Percentiles rank a stretch among this genome's conserved stretches.
phyloP scores from a whole-genome alignment of 495 filamentous ascomycete genomes.

The Annulohypoxylon bovei region DNA sequence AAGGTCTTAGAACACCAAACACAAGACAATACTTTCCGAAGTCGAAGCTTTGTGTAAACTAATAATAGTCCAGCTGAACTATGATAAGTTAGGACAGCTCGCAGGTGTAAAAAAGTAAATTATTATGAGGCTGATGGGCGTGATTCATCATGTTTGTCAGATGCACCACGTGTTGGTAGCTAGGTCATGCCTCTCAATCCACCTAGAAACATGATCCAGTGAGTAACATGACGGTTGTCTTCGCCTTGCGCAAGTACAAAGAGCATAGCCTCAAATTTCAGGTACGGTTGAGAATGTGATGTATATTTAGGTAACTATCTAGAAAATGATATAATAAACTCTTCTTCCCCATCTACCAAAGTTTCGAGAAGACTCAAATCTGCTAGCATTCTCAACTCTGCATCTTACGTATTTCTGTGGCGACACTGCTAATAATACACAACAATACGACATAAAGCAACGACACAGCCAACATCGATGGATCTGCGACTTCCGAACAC shows the following conservation, averaged over 20 bases:
- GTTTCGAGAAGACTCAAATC: background rate
- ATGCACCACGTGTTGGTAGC: slow-evolving; percentile 25
- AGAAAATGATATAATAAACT: slow-evolving; percentile 20
- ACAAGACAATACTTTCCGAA: background rate
- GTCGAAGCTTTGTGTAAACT: background rate
- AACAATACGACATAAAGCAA: background rate
- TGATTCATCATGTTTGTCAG: slow-evolving; percentile 22
- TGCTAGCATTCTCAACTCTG: background rate
- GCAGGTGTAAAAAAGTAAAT: background rate
- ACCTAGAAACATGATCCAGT: slow-evolving; percentile 4
- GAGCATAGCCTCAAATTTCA: slow-evolving; percentile 11
- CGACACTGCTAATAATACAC: background rate
- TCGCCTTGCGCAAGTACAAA: slow-evolving; percentile 5
- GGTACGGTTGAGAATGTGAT: background rate
- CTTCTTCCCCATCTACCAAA: background rate
- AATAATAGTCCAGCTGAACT: slow-evolving; percentile 13
- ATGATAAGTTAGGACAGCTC: background rate
- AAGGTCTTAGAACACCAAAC: slow-evolving; percentile 1
- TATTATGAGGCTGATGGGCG: slow-evolving; percentile 3
- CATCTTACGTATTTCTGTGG: background rate
- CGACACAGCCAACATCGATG: slow-evolving; percentile 16
- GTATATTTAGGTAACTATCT: background rate
- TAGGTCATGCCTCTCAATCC: slow-evolving; percentile 13
- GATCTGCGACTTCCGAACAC: background rate
- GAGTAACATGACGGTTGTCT: slow-evolving; percentile 17